Evolutionary conservation across 345 rosid species (phyloP), one percentile per base, ranked within the genome.

Genomic region (Eucalyptus coolabah): DNA sequence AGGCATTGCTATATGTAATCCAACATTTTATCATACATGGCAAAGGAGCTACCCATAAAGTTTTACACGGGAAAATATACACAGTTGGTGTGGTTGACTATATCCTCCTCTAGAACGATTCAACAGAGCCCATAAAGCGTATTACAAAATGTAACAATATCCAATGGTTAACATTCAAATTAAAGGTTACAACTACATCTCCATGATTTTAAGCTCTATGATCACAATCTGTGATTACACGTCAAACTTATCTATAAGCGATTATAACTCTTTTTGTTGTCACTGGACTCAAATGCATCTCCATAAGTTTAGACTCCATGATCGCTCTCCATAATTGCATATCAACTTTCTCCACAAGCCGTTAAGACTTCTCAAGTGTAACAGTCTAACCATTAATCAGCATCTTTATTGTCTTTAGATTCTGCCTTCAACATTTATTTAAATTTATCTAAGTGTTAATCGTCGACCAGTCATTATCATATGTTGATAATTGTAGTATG

Each of bases 311-410:
- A 13, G 34, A 63, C 69, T 63, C 34, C 34, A 63, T 30, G 17
- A 28, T 60, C 3, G 1, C 63, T 56, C 63, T 56, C 30, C 63
- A 56, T 24, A 2, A 11, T 56, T 30, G 18, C 69, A 63, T 12
- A 28, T 28, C n/a, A 14, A 28, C 69, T 28, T 60, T 63, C 34
- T 63, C 34, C 13, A 63, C 69, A 63, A 28, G 69, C 32, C 0
- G 9, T 63, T 63, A 6, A 28, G 34, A 63, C 18, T 63, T 63
- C 69, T 63, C 3, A 6, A 6, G 4, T 63, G 34, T 13, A 3
- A 6, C 9, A 34, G 13, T 63, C 69, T 63, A 28, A 30, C 1
- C 0, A 3, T 6, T 63, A 28, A 30, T 30, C 32, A 2, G 0
- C 18, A 63, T 63, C 69, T 63, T 63, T 30, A 63, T 63, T 30